Conservation (phyloP, 1,139 yeast species). For the Geotrichum aggregatum region DNA sequence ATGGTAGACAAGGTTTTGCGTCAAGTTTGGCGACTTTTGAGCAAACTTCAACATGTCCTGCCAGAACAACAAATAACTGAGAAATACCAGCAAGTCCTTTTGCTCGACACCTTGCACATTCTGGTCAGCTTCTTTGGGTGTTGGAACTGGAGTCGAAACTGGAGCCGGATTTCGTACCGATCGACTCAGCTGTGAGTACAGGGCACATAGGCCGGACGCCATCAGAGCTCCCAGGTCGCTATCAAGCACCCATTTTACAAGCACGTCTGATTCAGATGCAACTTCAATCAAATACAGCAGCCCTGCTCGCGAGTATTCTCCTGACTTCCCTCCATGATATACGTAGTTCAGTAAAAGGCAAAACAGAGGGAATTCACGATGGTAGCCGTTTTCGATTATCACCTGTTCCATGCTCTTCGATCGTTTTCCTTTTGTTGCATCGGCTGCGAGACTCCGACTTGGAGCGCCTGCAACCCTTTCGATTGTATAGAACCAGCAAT, state of each 20-base stretch:
- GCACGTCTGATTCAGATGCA: slow-evolving; percentile 25
- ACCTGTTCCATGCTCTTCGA: neutral
- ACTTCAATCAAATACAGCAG: slow-evolving; percentile 33
- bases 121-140: neutral
- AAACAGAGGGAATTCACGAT: slow-evolving; percentile 29
- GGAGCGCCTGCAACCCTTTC: slow-evolving; percentile 21
- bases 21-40: slow-evolving; percentile 22
- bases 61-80: slow-evolving; percentile 34
- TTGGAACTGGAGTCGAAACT: neutral
- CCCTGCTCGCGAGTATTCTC: slow-evolving; percentile 36
- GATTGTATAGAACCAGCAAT: slow-evolving; percentile 25
- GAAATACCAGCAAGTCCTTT: slow-evolving; percentile 26
- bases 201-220: slow-evolving; percentile 37
- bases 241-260: slow-evolving; percentile 32
- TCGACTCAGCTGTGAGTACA: slow-evolving; percentile 32
- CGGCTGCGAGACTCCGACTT: neutral
- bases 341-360: slow-evolving; percentile 32
- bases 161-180: slow-evolving; percentile 12
- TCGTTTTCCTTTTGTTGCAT: neutral
- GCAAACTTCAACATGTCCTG: slow-evolving; percentile 33
- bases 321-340: slow-evolving; percentile 31
- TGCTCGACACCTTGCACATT: neutral
- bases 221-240: slow-evolving; percentile 34
- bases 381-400: slow-evolving; percentile 6
- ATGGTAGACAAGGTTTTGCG: slow-evolving; percentile 27